phyloP scores from a whole-genome alignment of 202 grass and related monocot genomes.

The Panicum virgatum region DNA sequence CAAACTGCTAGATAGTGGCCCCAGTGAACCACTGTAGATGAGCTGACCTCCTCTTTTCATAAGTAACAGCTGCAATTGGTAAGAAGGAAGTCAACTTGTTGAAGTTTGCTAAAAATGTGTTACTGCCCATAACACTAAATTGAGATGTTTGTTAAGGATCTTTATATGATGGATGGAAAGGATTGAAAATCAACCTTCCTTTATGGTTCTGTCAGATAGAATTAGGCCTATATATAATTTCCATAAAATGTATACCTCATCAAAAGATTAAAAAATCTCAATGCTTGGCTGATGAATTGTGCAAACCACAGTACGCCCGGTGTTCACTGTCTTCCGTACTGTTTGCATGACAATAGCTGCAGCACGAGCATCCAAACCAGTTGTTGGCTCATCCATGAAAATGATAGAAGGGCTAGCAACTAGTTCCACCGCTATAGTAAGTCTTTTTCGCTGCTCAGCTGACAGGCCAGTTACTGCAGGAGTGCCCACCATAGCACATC shows the following conservation, averaged over 20 bases:
- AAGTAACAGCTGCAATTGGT: too few relatives aligned
- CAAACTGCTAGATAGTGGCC: too few relatives aligned
- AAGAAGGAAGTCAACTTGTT: neutral
- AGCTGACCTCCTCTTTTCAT: too few relatives aligned
- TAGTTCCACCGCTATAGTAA: too few relatives aligned
- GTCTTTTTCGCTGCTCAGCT: neutral
- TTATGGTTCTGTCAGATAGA: neutral
- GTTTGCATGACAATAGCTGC: neutral
- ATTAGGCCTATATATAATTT: neutral
- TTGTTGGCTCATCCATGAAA: constrained; percentile 1
- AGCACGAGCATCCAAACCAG: neutral
- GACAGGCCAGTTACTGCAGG: neutral
- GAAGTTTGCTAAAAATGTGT: neutral
- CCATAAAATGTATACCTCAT: too few relatives aligned
- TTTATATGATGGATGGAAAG: neutral
- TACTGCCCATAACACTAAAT: neutral
- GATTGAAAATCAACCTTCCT: neutral
- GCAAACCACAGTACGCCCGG: neutral
- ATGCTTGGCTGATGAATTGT: neutral
- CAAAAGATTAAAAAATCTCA: neutral
- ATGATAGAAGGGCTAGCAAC: too few relatives aligned
- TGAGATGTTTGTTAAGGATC: neutral
- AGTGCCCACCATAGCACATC: neutral
- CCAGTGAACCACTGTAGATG: too few relatives aligned
- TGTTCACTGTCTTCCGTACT: neutral